Base-by-base conservation (phyloP, 148 eudicot genomes). In the Rhododendron ovatum region DNA sequence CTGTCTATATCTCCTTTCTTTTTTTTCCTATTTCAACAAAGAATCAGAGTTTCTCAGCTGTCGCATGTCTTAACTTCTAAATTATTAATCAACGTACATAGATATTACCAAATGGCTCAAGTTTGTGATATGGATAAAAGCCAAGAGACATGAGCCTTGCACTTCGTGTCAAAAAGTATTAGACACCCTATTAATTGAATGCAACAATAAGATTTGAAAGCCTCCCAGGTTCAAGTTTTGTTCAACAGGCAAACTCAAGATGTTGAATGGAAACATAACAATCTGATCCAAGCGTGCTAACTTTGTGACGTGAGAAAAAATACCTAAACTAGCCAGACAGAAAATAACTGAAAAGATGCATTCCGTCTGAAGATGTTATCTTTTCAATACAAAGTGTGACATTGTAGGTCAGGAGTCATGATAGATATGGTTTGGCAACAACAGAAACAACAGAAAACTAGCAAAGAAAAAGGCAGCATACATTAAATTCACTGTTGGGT, bases 401-500 rank as follows among this genome's bases (percentile, higher is more conserved):
- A 30, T 50, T 61, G 24, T 83, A 33, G 20, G 51, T 8, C 57
- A 17, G 7, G 39, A 71, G 18, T 13, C 76, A 30, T 43, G 13
- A 15, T 39, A 69, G n/a, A 84, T 28, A 69, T 18, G 50, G 22
- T 84, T 71, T 71, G 43, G 26, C 30, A 71, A 33, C 28, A 67
- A 59, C 26, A 1, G 65, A 59, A 59, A 20, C 71, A 28, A 18
- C 30, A 43, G 30, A 57, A 84, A 65, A 26, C 26, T 65, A 30
- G 17, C 26, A 86, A 43, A 14, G 55, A 73, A 43, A 22, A 78
- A 83, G 43, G 47, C 26, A 51, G 35, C 93, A 71, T 92, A 96
- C 99, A 90, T 86, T 90, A 90, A 95, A 96, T 82, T 96, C 99
- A 43, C 92, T 74, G 83, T 91, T 94, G 77, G 95, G 82, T 86